Conservation (phyloP, 352 stramenopile species). For the Bremia lactucae region DNA sequence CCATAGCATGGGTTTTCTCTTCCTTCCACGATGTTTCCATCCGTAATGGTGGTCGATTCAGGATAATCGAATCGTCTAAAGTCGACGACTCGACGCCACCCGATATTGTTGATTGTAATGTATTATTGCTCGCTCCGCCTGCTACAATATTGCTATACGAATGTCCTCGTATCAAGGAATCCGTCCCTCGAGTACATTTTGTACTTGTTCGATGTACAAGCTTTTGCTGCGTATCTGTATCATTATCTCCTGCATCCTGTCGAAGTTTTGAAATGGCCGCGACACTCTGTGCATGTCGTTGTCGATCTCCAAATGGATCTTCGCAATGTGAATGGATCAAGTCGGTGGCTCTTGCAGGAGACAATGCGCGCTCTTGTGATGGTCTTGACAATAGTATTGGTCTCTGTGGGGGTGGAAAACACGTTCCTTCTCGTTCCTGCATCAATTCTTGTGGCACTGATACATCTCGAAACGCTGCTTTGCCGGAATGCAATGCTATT, state of each 20-base stretch:
- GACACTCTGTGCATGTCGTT: slow-evolving; percentile 65
- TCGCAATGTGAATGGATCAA: slow-evolving; percentile 21
- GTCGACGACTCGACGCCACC: no score
- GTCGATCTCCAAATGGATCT: slow-evolving; percentile 26
- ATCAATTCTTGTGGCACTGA: slow-evolving; percentile 27
- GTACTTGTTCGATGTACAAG: no score
- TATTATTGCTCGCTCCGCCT: slow-evolving; percentile 21
- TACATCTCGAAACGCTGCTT: slow-evolving; percentile 59
- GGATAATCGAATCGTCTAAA: slow-evolving; percentile 6
- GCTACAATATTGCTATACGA: slow-evolving; percentile 47
- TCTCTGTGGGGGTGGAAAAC: slow-evolving; percentile 40
- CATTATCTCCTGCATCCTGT: slow-evolving; percentile 21
- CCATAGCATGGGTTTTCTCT: slow-evolving; percentile 12
- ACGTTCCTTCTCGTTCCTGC: slow-evolving; percentile 42
- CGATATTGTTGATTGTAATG: no score
- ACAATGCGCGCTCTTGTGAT: slow-evolving; percentile 14
- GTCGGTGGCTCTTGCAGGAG: slow-evolving; percentile 9
- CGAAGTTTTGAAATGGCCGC: slow-evolving; percentile 59
- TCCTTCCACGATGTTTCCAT: slow-evolving; percentile 37
- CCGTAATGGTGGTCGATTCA: slow-evolving; percentile 29
- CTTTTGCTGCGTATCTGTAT: no score
- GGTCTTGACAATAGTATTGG: slow-evolving; percentile 12
- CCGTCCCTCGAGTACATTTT: no score
- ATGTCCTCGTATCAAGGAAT: slow-evolving; percentile 15
- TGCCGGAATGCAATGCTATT: slow-evolving; percentile 64